Evolutionary conservation across 441 rosid genomes (phyloP), one percentile per base, ranked within the genome.

Genomic region (Francoa sonchifolia): DNA sequence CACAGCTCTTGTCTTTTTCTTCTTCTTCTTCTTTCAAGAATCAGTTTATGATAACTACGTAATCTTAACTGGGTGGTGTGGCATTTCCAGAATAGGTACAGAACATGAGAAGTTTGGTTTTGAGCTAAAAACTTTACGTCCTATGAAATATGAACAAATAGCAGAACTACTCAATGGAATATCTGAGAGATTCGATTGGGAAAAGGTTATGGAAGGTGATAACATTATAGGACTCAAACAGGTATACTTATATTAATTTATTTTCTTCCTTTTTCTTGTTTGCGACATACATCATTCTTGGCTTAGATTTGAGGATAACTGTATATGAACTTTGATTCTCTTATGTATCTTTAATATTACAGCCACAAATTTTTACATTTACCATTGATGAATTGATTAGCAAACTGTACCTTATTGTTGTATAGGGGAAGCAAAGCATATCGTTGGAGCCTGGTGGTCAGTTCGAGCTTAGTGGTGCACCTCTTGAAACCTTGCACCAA

Each of bases 371-470:
- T 28, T 18, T 18, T 9, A 17, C 17, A 20, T 35, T 25, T 53
- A 15, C 33, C 33, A 2, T 33, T 34, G 37, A 12, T 47, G 25
- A 22, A 27, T 26, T 15, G 31, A 3, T 32, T 44, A n/a, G n/a
- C n/a, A n/a, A n/a, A n/a, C n/a, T n/a, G n/a, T n/a, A n/a, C n/a
- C n/a, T n/a, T 19, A 9, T 40, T 52, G 31, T 59, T 57, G 22
- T 28, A 35, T 77, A 92, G 99, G 99, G 88, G 33, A 83, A 83
- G 57, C 99, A 92, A 71, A 86, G 95, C 68, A 83, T 92, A 72
- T 92, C 99, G 31, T 71, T 92, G 38, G 99, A 92, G 67, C 99
- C 99, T 38, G 98, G 98, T 7, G 98, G 96, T 61, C 96, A 90
- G 42, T 82, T 90, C 55, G 98, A 90, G 82, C 96, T 90, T 32